Evolutionary conservation across 129 eudicot genomes (phyloP).

Genomic region (Artemisia annua): DNA sequence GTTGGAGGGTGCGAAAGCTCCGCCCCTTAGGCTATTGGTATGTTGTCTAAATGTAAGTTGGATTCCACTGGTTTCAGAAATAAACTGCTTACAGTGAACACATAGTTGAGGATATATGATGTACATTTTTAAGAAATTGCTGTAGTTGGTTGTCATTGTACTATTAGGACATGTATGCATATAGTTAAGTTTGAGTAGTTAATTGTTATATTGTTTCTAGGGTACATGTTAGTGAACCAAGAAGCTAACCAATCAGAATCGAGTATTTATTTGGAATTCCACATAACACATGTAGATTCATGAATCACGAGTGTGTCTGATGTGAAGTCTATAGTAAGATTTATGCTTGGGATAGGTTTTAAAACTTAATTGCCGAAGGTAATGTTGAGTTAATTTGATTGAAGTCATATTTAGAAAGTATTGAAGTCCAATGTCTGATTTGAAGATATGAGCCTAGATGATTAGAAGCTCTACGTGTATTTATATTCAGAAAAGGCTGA

Average conservation of each 20-base stretch:
- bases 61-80: too few species aligned
- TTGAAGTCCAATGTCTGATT: too few species aligned
- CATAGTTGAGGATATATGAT: not conserved
- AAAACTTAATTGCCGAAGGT: not conserved
- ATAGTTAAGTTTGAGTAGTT: conserved; percentile 11
- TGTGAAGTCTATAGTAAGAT: conserved; percentile 3
- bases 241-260: not conserved
- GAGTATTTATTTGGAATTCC: not conserved
- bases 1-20: too few species aligned
- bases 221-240: not conserved
- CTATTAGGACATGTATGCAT: not conserved
- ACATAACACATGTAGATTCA: not conserved
- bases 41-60: too few species aligned
- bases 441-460: not conserved
- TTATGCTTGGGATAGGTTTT: not conserved
- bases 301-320: conserved; percentile 2
- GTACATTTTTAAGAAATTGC: not conserved
- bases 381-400: too few species aligned
- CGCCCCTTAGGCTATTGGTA: too few species aligned
- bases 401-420: too few species aligned
- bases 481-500: not conserved
- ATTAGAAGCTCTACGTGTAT: not conserved
- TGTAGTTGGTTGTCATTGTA: conserved; percentile 1
- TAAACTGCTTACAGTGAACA: too few species aligned
- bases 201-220: conserved; percentile 14